A percentile compares a stretch with the other conserved stretches of the same genome.
phyloP scores from a whole-genome alignment of 306 rosid genomes.

The Vachellia collinsii region DNA sequence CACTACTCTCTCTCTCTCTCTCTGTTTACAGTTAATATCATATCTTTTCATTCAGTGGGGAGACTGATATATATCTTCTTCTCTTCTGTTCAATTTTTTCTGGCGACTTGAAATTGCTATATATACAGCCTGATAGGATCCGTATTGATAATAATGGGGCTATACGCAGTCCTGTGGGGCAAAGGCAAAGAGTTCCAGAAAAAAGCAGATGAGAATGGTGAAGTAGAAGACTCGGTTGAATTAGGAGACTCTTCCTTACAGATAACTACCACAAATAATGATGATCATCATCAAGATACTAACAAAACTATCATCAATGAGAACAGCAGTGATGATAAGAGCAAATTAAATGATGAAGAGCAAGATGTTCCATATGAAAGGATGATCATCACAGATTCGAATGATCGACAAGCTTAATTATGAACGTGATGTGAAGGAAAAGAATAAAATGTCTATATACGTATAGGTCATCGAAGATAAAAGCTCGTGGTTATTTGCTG shows the following conservation, averaged over 20 bases:
- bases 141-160: conserved; percentile 27
- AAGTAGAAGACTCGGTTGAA: neutral
- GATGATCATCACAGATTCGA: too few species aligned
- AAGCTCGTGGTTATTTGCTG: neutral
- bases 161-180: conserved; percentile 42
- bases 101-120: too few species aligned
- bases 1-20: neutral
- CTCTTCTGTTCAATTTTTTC: too few species aligned
- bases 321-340: too few species aligned
- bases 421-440: neutral
- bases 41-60: neutral
- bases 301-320: too few species aligned
- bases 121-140: conserved; percentile 37
- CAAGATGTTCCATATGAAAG: too few species aligned
- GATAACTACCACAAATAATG: neutral
- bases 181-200: conserved; percentile 33
- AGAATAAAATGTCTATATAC: too few species aligned
- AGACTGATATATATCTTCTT: neutral
- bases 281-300: neutral
- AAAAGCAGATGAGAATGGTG: neutral
- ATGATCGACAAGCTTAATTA: too few species aligned
- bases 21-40: too few species aligned
- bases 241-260: neutral
- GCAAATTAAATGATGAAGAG: too few species aligned
- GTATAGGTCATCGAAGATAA: too few species aligned